Conservation (phyloP, 2,329 filamentous ascomycete genomes). For the Fusarium marasasianum region DNA sequence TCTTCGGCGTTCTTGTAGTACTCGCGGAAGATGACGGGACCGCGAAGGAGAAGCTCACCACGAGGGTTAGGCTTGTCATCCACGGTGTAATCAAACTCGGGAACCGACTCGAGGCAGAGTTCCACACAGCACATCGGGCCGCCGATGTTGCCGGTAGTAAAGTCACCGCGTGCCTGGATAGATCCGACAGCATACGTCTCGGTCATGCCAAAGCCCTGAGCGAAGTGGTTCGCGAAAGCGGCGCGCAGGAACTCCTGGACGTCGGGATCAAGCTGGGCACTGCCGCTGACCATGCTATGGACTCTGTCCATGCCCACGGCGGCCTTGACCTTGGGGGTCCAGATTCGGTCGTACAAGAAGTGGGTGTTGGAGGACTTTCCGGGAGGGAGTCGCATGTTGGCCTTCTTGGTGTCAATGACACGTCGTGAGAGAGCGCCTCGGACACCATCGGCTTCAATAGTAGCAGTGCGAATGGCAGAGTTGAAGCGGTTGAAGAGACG, state of each 20-base stretch:
- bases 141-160: constrained; percentile 83
- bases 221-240: constrained; percentile 79
- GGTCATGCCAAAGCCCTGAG: constrained; percentile 92
- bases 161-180: constrained; percentile 76
- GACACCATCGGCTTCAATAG: constrained; percentile 80
- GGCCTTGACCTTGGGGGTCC: constrained; percentile 86
- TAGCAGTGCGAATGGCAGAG: constrained; percentile 80
- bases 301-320: constrained; percentile 82
- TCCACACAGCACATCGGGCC: constrained; percentile 74
- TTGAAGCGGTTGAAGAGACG: constrained; percentile 92
- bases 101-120: constrained; percentile 83
- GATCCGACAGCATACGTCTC: constrained; percentile 86
- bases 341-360: constrained; percentile 84
- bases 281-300: constrained; percentile 83
- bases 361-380: constrained; percentile 83
- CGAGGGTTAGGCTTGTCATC: constrained; percentile 90
- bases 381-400: constrained; percentile 75
- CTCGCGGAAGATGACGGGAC: constrained; percentile 81
- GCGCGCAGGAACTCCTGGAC: constrained; percentile 90
- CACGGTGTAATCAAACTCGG: constrained; percentile 91
- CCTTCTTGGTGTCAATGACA: constrained; percentile 81
- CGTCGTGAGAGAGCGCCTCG: constrained; percentile 83
- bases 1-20: constrained; percentile 93
- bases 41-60: constrained; percentile 87
- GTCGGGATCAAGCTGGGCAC: constrained; percentile 87